These are phyloP conservation scores for Ceratopteris richardii DNA, from an alignment of 75 land plant genomes.

Conservation along the genomic window DNA sequence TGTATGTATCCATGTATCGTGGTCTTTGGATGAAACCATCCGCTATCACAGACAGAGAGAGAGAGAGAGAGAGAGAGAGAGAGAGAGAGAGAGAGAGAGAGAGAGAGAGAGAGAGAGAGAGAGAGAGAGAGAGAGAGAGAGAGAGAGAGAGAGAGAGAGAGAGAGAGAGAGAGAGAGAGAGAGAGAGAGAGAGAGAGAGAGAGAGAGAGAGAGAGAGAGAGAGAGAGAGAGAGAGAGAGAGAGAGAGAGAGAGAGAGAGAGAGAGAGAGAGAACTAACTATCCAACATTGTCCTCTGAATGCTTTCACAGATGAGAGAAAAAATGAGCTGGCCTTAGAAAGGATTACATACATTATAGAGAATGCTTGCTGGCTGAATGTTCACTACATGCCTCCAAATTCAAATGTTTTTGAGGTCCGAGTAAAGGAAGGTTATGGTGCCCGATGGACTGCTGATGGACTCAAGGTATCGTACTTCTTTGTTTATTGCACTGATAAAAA, in stretches of 20 bases:
- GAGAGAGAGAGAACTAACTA: not conserved
- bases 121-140: not conserved
- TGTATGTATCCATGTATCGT: no score
- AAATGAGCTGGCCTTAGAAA: slow-evolving; percentile 46
- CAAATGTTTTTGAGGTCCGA: slow-evolving; percentile 61
- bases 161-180: not conserved
- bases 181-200: not conserved
- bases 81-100: no score
- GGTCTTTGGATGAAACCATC: no score
- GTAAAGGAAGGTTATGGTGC: slow-evolving; percentile 84
- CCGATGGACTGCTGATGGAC: slow-evolving; percentile 73
- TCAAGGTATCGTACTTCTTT: slow-evolving; percentile 35
- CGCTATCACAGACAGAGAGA: no score
- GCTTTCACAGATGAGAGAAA: slow-evolving; percentile 42
- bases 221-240: no score
- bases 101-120: no score
- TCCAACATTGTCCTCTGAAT: no score
- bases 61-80: no score
- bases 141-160: not conserved
- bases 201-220: not conserved
- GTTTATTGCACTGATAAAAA: no score
- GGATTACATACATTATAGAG: slow-evolving; percentile 29
- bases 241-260: not conserved
- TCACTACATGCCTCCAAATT: slow-evolving; percentile 49
- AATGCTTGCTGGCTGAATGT: slow-evolving; percentile 69